These are phyloP conservation scores for Arbutus unedo DNA, from an alignment of 148 eudicot genomes.

Conservation along the genomic window DNA sequence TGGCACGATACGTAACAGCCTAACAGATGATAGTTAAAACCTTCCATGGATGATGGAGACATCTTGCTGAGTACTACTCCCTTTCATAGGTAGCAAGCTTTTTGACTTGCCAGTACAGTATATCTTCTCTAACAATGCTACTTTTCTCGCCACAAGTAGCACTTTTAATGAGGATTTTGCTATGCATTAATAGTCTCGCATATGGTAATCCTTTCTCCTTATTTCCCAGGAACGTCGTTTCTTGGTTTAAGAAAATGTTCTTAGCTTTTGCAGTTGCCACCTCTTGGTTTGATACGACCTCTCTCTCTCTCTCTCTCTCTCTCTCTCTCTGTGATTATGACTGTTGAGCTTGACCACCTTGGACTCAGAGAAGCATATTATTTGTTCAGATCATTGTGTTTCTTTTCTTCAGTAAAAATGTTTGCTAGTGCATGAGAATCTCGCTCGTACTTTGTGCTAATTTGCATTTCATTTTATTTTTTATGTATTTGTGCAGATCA, in stretches of 20 bases:
- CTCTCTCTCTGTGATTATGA: neutral
- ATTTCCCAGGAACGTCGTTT: neutral
- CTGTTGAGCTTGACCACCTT: neutral
- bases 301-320: neutral
- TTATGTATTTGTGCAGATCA: constrained; percentile 51
- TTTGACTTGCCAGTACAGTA: neutral
- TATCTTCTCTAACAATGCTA: neutral
- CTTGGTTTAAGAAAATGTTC: neutral
- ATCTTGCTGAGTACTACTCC: neutral
- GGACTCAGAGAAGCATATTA: neutral
- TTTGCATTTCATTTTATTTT: neutral
- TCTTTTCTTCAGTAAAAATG: neutral
- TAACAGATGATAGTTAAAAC: neutral
- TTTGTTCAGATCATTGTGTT: neutral
- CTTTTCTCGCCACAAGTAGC: neutral
- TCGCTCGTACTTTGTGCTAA: neutral
- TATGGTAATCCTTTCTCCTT: neutral
- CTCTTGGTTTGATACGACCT: neutral
- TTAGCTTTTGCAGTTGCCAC: neutral
- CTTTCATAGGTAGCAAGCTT: neutral
- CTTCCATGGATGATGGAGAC: neutral
- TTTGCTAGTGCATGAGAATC: neutral
- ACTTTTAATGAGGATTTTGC: neutral
- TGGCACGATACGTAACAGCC: too few relatives aligned
- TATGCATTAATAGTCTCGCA: neutral